phyloP scores from a whole-genome alignment of 768 basidiomycete species.

The Collybia mongolica region DNA sequence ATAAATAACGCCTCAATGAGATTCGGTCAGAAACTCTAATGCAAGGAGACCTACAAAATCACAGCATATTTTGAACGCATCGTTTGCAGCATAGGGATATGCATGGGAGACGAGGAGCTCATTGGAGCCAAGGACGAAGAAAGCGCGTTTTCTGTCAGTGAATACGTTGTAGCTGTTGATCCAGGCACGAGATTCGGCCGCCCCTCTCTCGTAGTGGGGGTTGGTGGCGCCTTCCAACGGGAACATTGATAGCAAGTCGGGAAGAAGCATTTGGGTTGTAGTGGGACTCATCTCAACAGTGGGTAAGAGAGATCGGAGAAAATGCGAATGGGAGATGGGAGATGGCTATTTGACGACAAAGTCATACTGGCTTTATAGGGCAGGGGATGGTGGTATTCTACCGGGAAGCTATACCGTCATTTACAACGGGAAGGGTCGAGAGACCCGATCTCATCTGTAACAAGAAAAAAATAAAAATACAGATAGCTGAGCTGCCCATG shows the following conservation, averaged over 20 bases:
- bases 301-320: constrained; percentile 9
- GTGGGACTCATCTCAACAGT: constrained; percentile 17
- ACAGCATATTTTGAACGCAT: constrained; percentile 58
- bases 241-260: constrained; percentile 51
- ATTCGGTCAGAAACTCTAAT: not conserved
- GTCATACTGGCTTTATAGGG: not conserved
- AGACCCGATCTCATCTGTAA: constrained; percentile 32
- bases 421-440: constrained; percentile 21
- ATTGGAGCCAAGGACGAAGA: constrained; percentile 59
- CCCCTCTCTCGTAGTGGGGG: constrained; percentile 54
- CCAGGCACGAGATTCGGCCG: constrained; percentile 60
- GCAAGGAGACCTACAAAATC: constrained; percentile 47
- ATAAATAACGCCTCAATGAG: not conserved
- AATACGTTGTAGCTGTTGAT: constrained; percentile 59
- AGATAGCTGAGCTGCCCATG: constrained; percentile 16
- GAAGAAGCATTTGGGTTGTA: constrained; percentile 45
- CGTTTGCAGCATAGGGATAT: constrained; percentile 58
- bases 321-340: constrained; percentile 11
- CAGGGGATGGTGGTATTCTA: constrained; percentile 2
- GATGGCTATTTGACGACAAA: constrained; percentile 3
- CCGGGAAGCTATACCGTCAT: constrained; percentile 12
- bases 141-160: constrained; percentile 59
- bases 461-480: constrained; percentile 16
- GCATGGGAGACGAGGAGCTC: constrained; percentile 61
- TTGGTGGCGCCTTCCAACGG: constrained; percentile 49